Evolutionary conservation across 768 basidiomycete genomes (phyloP).

Genomic region (Sarcodon aspratus): DNA sequence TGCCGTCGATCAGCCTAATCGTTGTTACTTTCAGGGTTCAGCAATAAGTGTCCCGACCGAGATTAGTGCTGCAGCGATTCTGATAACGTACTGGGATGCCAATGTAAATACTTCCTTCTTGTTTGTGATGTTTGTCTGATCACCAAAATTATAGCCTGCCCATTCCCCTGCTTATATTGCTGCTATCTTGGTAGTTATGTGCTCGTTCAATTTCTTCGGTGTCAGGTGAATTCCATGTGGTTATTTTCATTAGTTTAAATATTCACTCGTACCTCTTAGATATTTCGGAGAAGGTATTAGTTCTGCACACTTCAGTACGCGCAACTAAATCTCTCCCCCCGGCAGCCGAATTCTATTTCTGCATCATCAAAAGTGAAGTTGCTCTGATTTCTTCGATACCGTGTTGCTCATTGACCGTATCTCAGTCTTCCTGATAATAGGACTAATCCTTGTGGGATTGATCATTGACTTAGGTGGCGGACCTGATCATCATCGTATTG

Average conservation of each 20-base stretch:
- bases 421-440: constrained; percentile 6
- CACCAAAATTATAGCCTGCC: not conserved
- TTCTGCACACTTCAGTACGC: not conserved
- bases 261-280: no score
- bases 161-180: constrained; percentile 11
- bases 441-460: constrained; percentile 26
- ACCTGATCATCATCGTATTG: constrained; percentile 20
- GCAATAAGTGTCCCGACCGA: constrained; percentile 22
- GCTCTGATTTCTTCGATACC: not conserved
- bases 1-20: constrained; percentile 3
- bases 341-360: constrained; percentile 11
- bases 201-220: constrained; percentile 17
- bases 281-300: constrained; percentile 11
- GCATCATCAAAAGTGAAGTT: constrained; percentile 8
- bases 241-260: no score
- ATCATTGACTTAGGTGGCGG: constrained; percentile 30
- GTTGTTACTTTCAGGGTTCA: constrained; percentile 11
- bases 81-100: constrained; percentile 25
- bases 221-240: not conserved
- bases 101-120: not conserved
- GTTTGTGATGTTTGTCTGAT: not conserved
- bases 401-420: not conserved
- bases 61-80: constrained; percentile 21
- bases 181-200: constrained; percentile 12
- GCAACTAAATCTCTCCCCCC: not conserved